Conservation (phyloP, 1,139 yeast species). For the Candida sanyaensis region DNA sequence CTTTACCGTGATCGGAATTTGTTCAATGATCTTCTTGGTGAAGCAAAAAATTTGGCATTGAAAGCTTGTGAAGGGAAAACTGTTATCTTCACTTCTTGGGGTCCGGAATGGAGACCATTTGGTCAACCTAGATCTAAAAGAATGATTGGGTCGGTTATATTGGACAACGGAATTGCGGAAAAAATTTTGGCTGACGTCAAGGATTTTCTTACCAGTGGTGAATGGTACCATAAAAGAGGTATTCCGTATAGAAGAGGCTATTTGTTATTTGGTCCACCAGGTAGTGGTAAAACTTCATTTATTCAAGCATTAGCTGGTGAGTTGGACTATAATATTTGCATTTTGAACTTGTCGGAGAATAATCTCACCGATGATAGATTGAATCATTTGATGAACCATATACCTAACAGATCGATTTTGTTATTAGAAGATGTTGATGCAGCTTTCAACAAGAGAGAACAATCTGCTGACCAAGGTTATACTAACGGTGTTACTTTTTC, state of each 20-base stretch:
- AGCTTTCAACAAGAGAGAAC: constrained; percentile 84
- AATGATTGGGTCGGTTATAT: constrained; percentile 77
- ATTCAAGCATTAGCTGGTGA: constrained; percentile 98
- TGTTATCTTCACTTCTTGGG: constrained; percentile 91
- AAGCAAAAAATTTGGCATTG: constrained; percentile 84
- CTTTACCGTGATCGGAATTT: constrained; percentile 76
- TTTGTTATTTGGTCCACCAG: constrained; percentile 95
- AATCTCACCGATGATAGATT: constrained; percentile 92
- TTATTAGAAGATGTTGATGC: constrained; percentile 94
- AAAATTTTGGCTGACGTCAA: constrained; percentile 67
- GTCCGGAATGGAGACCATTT: constrained; percentile 98
- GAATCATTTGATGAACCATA: constrained; percentile 93
- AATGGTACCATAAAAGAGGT: constrained; percentile 95
- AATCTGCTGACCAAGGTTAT: constrained; percentile 73
- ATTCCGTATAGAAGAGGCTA: constrained; percentile 97
- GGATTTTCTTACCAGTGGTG: constrained; percentile 77
- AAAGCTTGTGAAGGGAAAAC: constrained; percentile 90
- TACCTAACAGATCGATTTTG: constrained; percentile 85
- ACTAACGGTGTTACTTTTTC: constrained; percentile 90
- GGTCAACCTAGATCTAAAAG: constrained; percentile 95
- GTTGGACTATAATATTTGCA: constrained; percentile 91
- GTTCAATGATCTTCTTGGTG: constrained; percentile 72
- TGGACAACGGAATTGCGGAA: constrained; percentile 75
- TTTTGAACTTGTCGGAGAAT: constrained; percentile 84
- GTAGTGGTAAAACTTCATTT: constrained; percentile 93